A percentile compares a stretch with the other conserved stretches of the same genome.
These are phyloP conservation scores for Pugionium dolabratum DNA, from an alignment of 345 rosid genomes.

Conservation along the genomic window DNA sequence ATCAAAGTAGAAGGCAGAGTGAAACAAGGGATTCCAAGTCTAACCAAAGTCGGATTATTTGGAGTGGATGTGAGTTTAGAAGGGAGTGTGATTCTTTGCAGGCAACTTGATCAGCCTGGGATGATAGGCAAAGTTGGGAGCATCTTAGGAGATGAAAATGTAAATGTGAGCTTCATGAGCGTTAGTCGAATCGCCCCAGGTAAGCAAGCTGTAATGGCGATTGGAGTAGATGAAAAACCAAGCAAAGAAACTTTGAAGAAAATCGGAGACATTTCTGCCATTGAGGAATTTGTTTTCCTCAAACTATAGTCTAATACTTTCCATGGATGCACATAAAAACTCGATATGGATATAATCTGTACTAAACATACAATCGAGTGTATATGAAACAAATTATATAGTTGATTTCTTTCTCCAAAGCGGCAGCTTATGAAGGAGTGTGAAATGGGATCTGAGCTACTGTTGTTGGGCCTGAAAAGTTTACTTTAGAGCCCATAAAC, in stretches of 20 bases:
- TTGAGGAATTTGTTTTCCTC: neutral
- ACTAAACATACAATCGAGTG: slow-evolving; percentile 32
- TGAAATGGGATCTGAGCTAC: slow-evolving; percentile 64
- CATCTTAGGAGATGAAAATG: slow-evolving; percentile 62
- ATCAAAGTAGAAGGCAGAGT: slow-evolving; percentile 67
- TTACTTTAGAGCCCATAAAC: too few species aligned
- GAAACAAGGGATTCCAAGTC: slow-evolving; percentile 65
- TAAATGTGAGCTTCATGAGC: slow-evolving; percentile 71
- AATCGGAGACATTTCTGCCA: slow-evolving; percentile 45
- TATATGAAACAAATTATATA: slow-evolving; percentile 33
- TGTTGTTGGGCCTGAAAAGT: slow-evolving; percentile 53
- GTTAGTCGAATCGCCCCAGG: slow-evolving; percentile 57
- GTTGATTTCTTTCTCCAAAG: neutral
- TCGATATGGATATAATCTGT: slow-evolving; percentile 8
- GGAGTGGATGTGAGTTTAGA: slow-evolving; percentile 75
- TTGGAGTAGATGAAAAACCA: slow-evolving; percentile 75
- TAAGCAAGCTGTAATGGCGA: slow-evolving; percentile 74
- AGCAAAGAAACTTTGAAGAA: slow-evolving; percentile 48
- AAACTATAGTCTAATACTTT: slow-evolving; percentile 28
- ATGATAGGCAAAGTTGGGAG: slow-evolving; percentile 67
- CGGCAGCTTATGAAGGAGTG: slow-evolving; percentile 45
- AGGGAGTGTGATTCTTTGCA: slow-evolving; percentile 66
- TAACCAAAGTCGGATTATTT: slow-evolving; percentile 66
- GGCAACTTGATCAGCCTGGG: slow-evolving; percentile 75
- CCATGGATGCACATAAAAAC: slow-evolving; percentile 34